Base-by-base conservation (phyloP, 352 stramenopile genomes). In the Phytophthora melonis region DNA sequence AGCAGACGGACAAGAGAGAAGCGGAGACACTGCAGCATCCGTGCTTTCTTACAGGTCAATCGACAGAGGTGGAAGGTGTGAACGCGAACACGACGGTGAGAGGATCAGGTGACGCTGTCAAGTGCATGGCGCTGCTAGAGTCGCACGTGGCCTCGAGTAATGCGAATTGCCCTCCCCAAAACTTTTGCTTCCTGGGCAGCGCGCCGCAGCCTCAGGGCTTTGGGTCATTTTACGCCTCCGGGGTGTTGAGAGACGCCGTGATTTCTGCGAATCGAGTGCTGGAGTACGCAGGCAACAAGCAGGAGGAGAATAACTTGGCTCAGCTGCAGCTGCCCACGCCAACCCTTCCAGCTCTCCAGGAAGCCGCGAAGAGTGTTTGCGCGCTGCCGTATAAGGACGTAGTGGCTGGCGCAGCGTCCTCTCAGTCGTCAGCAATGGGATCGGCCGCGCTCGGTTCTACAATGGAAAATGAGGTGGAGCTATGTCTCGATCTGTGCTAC, bases 401-500 rank as follows among this genome's bases (percentile, higher is more conserved):
- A 27, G 59, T 59, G 23, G 52, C 58, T 66, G 65, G 59, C 5
- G 30, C 53, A 39, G 54, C 50, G 19, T 5, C 50, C 34, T 32
- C 19, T 14, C 47, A 62, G 1, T 8, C 59, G 9, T 54, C 58
- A 52, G 21, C 21, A 52, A 25, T 21, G 11, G 58, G 67, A 23
- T 10, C 50, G 9, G 7, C 55, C 13, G 68, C 63, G 47, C 25
- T 19, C 32, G 43, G 19, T 58, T 61, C 41, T 10, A 10, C 9
- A 13, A 45, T 60, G 53, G 47, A 67, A 30, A 70, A 65, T 9
- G 65, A 79, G 2, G 62, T 47, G n/a, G 67, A 73, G 21, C 72
- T 82, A 32, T 94, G 87, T 23, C 80, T 93, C 25, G 84, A 94
- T 49, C 30, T 93, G 21, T 91, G 87, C 76, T 83, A 92, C 55